Conservation (phyloP, 2,329 filamentous ascomycete genomes). For the Apiospora marii region DNA sequence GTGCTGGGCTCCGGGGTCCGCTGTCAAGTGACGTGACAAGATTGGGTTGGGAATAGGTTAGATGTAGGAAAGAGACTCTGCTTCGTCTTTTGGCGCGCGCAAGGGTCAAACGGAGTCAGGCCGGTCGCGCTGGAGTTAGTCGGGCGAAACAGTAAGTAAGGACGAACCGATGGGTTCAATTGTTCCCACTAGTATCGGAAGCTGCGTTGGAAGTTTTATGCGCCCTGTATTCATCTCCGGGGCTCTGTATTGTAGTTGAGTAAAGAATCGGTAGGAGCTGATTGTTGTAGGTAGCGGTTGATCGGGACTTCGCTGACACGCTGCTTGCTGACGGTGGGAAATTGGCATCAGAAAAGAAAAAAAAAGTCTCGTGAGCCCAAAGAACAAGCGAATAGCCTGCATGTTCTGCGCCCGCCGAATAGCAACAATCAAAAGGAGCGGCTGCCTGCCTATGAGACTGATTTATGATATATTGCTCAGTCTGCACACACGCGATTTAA, state of each 20-base stretch:
- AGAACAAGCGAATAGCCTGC: constrained; percentile 2
- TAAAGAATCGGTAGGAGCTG: neutral
- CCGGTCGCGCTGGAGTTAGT: neutral
- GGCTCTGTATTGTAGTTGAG: neutral
- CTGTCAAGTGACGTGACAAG: constrained; percentile 12
- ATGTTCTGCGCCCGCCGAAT: neutral
- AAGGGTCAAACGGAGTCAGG: constrained; percentile 7
- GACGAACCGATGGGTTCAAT: constrained; percentile 8
- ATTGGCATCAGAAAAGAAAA: neutral
- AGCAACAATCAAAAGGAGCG: neutral
- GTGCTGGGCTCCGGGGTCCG: constrained; percentile 10
- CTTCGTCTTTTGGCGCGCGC: constrained; percentile 14
- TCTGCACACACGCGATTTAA: neutral
- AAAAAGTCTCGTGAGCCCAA: neutral
- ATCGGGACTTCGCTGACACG: constrained; percentile 1
- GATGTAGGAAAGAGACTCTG: constrained; percentile 1
- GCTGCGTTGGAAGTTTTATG: constrained; percentile 5
- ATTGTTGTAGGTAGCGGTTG: neutral
- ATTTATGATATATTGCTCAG: neutral
- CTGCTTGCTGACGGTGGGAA: constrained; percentile 15
- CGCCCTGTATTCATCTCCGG: neutral
- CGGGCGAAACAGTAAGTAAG: constrained; percentile 16
- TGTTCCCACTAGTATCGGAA: constrained; percentile 15
- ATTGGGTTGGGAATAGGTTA: constrained; percentile 7
- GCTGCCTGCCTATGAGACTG: neutral